Evolutionary conservation across 1,139 yeast genomes (phyloP).

Genomic region (Sugiyamaella sp.): DNA sequence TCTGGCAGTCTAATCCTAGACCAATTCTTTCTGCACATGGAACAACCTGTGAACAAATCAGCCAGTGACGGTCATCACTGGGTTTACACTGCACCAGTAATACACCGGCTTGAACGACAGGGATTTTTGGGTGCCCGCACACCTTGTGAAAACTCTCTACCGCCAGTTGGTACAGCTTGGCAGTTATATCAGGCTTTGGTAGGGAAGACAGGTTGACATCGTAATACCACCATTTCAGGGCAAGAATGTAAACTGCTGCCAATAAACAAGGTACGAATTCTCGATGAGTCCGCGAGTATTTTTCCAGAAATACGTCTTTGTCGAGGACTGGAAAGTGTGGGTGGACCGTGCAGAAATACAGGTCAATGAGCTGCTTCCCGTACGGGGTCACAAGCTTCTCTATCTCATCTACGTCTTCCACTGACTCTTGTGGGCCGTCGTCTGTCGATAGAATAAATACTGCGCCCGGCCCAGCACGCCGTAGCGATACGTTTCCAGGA

Average conservation of each 20-base stretch:
- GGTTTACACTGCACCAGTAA: slow-evolving; percentile 45
- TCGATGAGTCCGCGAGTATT: slow-evolving; percentile 50
- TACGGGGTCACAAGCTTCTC: slow-evolving; percentile 49
- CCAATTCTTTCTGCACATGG: slow-evolving; percentile 87
- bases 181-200: slow-evolving; percentile 42
- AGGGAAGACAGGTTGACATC: slow-evolving; percentile 40
- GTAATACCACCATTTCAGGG: slow-evolving; percentile 49
- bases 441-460: slow-evolving; percentile 44
- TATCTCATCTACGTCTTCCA: slow-evolving; percentile 43
- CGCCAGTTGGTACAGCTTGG: slow-evolving; percentile 44
- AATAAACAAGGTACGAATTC: slow-evolving; percentile 51
- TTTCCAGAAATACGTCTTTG: slow-evolving; percentile 49
- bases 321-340: slow-evolving; percentile 50
- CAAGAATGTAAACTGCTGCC: slow-evolving; percentile 50
- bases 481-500: slow-evolving; percentile 40
- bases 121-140: slow-evolving; percentile 47
- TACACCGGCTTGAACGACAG: slow-evolving; percentile 51
- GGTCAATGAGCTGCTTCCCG: slow-evolving; percentile 46
- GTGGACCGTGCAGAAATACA: slow-evolving; percentile 49
- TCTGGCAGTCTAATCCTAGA: slow-evolving; percentile 78
- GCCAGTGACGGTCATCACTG: slow-evolving; percentile 73
- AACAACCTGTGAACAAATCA: slow-evolving; percentile 81
- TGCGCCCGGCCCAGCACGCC: slow-evolving; percentile 43
- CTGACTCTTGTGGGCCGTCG: slow-evolving; percentile 34
- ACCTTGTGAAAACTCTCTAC: slow-evolving; percentile 46